phyloP scores from a whole-genome alignment of 1,139 yeast species.

The Arxiozyma bovina region DNA sequence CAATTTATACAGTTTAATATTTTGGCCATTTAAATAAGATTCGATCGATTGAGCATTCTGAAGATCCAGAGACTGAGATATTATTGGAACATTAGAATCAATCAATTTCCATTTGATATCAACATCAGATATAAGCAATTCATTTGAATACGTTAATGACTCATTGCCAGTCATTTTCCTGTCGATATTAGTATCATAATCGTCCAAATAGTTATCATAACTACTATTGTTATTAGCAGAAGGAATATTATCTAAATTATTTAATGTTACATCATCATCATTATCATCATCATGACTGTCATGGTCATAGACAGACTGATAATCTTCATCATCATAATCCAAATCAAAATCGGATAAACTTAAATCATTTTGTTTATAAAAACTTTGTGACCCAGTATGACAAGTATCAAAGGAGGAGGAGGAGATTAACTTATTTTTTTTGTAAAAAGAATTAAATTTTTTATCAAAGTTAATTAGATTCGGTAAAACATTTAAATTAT shows the following conservation, averaged over 20 bases:
- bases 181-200: background rate
- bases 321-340: constrained; percentile 5
- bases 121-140: background rate
- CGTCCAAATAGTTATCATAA: background rate
- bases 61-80: background rate
- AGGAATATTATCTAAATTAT: background rate
- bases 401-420: too few relatives aligned
- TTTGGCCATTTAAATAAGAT: constrained; percentile 10
- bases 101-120: constrained; percentile 7
- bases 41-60: background rate
- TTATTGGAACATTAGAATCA: background rate
- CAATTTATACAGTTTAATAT: constrained; percentile 11
- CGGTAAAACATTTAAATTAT: constrained; percentile 7
- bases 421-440: background rate
- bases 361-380: background rate
- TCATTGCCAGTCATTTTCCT: background rate
- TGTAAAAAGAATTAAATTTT: constrained; percentile 4
- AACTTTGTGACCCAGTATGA: background rate
- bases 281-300: background rate
- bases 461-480: constrained; percentile 8
- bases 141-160: background rate
- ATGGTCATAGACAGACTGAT: background rate
- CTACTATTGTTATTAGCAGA: background rate
- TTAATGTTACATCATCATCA: background rate
- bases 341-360: constrained; percentile 6